Percentiles rank a stretch among this genome's conserved stretches.
Evolutionary conservation across 1,284 basidiomycete genomes (phyloP).

Genomic region (Sanghuangporus sanghuang): DNA sequence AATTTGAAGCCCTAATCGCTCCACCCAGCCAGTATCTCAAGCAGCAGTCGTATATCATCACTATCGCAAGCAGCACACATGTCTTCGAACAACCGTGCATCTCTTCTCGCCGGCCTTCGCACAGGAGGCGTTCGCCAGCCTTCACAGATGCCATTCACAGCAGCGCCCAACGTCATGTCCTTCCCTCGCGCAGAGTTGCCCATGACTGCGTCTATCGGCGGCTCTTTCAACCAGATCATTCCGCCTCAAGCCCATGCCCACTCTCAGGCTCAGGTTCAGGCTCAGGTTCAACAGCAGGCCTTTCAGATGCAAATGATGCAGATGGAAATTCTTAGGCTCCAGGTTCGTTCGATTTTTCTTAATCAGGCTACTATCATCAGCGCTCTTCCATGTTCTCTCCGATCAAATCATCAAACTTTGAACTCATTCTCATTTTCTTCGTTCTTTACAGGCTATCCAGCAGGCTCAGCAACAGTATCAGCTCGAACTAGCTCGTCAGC

Average conservation of each 20-base stretch:
- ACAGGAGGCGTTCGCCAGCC: constrained; percentile 77
- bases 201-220: constrained; percentile 67
- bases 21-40: constrained; percentile 25
- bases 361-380: not conserved
- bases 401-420: constrained; percentile 11
- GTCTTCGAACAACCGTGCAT: constrained; percentile 62
- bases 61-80: constrained; percentile 36
- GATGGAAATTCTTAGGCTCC: constrained; percentile 71
- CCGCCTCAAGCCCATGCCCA: constrained; percentile 40
- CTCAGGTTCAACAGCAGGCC: constrained; percentile 39
- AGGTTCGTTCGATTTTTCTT: constrained; percentile 39
- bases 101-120: constrained; percentile 78
- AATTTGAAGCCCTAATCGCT: constrained; percentile 17
- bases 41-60: constrained; percentile 31
- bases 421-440: constrained; percentile 27
- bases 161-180: constrained; percentile 58
- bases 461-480: constrained; percentile 52
- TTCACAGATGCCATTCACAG: constrained; percentile 58
- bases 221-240: constrained; percentile 50
- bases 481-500: constrained; percentile 45
- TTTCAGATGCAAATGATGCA: constrained; percentile 80
- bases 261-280: constrained; percentile 31
- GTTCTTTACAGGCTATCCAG: constrained; percentile 30
- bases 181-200: constrained; percentile 48
- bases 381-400: not conserved